Conservation (phyloP, 1,284 basidiomycete genomes). For the Malassezia yamatoensis region DNA sequence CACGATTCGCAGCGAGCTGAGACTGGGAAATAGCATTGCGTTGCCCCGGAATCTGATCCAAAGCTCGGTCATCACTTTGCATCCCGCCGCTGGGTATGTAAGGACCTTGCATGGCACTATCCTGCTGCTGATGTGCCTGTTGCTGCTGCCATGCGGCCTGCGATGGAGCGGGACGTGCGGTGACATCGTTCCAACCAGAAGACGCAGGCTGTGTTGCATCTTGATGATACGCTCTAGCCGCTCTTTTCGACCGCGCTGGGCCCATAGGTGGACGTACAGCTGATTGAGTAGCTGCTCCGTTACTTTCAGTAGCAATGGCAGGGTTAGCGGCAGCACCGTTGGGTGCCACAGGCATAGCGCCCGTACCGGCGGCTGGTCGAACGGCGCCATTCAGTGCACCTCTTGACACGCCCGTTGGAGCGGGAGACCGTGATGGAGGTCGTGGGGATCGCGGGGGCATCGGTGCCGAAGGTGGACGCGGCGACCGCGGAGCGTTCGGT, state of each 20-base stretch:
- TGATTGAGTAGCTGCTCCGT: neutral
- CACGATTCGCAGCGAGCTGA: slow-evolving; percentile 38
- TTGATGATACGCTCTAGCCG: slow-evolving; percentile 46
- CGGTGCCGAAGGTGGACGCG: slow-evolving; percentile 1
- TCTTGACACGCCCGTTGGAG: neutral
- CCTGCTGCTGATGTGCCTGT: neutral
- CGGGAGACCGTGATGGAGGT: slow-evolving; percentile 9
- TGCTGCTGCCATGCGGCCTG: slow-evolving; percentile 41
- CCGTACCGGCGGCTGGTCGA: no score
- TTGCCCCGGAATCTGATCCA: slow-evolving; percentile 45
- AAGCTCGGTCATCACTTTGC: slow-evolving; percentile 24
- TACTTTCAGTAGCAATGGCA: no score
- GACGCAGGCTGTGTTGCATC: slow-evolving; percentile 23
- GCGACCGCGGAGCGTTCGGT: slow-evolving; percentile 1
- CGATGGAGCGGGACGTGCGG: slow-evolving; percentile 28
- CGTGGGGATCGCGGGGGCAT: slow-evolving; percentile 3
- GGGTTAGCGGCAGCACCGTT: no score
- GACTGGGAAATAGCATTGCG: slow-evolving; percentile 35
- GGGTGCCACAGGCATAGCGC: no score
- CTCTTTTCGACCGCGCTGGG: slow-evolving; percentile 37
- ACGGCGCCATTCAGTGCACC: no score
- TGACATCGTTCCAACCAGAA: slow-evolving; percentile 37
- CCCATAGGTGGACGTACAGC: slow-evolving; percentile 15
- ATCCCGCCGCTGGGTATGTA: neutral
- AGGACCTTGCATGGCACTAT: neutral